Evolutionary conservation across 371 early-diverging fungal species (phyloP).

Genomic region (Agmasoma carcini): DNA sequence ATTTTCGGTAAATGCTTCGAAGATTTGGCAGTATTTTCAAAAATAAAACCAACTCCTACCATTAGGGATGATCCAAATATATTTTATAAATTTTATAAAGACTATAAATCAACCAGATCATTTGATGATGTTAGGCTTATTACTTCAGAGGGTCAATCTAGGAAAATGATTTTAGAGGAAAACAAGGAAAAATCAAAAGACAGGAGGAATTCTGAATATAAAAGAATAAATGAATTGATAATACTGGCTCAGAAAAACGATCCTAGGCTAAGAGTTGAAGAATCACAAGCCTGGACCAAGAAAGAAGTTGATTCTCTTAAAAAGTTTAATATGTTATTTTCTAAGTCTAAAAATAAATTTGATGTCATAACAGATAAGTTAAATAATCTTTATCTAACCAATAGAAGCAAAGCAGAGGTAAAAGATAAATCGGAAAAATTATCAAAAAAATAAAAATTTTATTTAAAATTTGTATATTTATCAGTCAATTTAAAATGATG

Average conservation of each 20-base stretch:
- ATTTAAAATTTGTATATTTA: background rate
- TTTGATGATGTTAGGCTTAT: slow-evolving; percentile 88
- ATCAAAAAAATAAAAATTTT: background rate
- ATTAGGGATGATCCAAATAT: slow-evolving; percentile 68
- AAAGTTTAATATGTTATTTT: slow-evolving; percentile 3
- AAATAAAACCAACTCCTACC: slow-evolving; percentile 62
- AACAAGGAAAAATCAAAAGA: slow-evolving; percentile 38
- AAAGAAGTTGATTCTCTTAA: slow-evolving; percentile 4
- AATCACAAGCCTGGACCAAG: slow-evolving; percentile 3
- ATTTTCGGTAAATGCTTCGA: slow-evolving; percentile 70
- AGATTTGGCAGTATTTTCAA: slow-evolving; percentile 67
- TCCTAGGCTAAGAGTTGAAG: slow-evolving; percentile 42
- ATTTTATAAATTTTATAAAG: slow-evolving; percentile 87
- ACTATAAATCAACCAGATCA: slow-evolving; percentile 82
- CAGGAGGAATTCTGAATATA: slow-evolving; percentile 37
- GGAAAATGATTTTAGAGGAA: slow-evolving; percentile 30
- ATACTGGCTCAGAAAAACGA: slow-evolving; percentile 46
- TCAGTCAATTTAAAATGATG: background rate
- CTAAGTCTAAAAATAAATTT: slow-evolving; percentile 7
- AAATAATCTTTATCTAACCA: slow-evolving; percentile 9
- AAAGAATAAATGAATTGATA: slow-evolving; percentile 45
- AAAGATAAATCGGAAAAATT: slow-evolving; percentile 6
- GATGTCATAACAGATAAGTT: slow-evolving; percentile 9
- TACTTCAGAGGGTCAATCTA: slow-evolving; percentile 27
- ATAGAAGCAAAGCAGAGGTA: background rate